Evolutionary conservation across 768 basidiomycete species (phyloP).

Genomic region (Boletus rex-veris): DNA sequence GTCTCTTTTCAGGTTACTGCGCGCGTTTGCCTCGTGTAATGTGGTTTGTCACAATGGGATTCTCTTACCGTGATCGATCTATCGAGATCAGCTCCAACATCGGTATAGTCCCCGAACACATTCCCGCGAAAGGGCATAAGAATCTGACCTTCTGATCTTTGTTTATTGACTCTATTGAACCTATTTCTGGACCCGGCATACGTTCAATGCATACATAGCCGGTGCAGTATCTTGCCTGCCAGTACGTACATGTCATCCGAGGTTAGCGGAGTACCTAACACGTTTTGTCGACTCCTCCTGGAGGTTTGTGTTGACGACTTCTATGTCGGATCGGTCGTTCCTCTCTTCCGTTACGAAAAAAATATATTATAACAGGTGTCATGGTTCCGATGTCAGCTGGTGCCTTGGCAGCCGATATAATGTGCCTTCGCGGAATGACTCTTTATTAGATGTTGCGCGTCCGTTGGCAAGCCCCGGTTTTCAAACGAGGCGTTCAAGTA

Average conservation of each 20-base stretch:
- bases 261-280: conserved; percentile 1
- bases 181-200: neutral
- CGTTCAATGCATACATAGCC: neutral
- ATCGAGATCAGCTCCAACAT: conserved; percentile 7
- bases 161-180: neutral
- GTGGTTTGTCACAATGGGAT: neutral
- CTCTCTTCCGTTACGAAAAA: neutral
- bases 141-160: neutral
- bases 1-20: conserved; percentile 3
- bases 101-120: neutral
- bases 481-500: conserved; percentile 18
- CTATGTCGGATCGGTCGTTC: neutral
- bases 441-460: conserved; percentile 1
- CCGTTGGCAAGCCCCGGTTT: conserved; percentile 13
- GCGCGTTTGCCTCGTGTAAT: conserved; percentile 9
- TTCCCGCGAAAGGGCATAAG: neutral
- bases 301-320: neutral
- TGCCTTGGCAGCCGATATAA: neutral
- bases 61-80: neutral
- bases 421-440: neutral
- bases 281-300: neutral
- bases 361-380: neutral
- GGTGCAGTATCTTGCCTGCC: neutral
- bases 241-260: conserved; percentile 1
- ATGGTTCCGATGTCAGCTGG: conserved; percentile 5